Evolutionary conservation across 768 basidiomycete genomes (phyloP).

Genomic region (Phanerochaete carnosa): DNA sequence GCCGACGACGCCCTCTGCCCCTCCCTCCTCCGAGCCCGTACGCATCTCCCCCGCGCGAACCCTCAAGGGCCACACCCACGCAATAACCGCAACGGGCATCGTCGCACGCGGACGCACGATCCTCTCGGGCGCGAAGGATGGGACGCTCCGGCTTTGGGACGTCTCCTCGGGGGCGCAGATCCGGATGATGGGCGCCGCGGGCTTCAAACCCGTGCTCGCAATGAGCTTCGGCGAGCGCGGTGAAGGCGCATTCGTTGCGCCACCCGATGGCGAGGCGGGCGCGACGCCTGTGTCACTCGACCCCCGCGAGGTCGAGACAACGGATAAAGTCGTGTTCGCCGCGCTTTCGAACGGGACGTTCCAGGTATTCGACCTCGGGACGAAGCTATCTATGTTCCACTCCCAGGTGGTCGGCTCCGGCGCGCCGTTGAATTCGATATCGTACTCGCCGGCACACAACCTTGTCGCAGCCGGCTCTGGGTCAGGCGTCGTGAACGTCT

Average conservation of each 20-base stretch:
- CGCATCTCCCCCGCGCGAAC: conserved; percentile 50
- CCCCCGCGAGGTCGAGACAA: conserved; percentile 42
- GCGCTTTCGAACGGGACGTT: conserved; percentile 56
- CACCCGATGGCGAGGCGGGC: conserved; percentile 19
- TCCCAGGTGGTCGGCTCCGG: conserved; percentile 26
- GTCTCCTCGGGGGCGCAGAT: conserved; percentile 52
- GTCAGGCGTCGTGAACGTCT: conserved; percentile 51
- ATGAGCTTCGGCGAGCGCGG: conserved; percentile 42
- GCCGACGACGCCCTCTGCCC: conserved; percentile 25
- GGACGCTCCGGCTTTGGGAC: conserved; percentile 71
- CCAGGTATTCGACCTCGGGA: conserved; percentile 52
- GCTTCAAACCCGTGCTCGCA: conserved; percentile 39
- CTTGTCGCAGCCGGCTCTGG: conserved; percentile 59
- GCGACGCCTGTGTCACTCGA: conserved; percentile 13
- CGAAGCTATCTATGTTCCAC: conserved; percentile 27
- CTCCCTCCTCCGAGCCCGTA: conserved; percentile 24
- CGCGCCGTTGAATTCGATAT: conserved; percentile 40
- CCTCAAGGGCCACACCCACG: conserved; percentile 62
- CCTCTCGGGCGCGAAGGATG: conserved; percentile 65
- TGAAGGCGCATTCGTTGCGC: conserved; percentile 19
- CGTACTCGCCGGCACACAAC: conserved; percentile 36
- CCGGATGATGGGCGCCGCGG: conserved; percentile 38
- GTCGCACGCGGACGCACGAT: conserved; percentile 65
- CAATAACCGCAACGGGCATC: conserved; percentile 62
- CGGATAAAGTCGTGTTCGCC: conserved; percentile 46